Percentiles rank a stretch among this genome's conserved stretches.
These are phyloP conservation scores for Salix dunnii DNA, from an alignment of 345 rosid species.

Conservation along the genomic window DNA sequence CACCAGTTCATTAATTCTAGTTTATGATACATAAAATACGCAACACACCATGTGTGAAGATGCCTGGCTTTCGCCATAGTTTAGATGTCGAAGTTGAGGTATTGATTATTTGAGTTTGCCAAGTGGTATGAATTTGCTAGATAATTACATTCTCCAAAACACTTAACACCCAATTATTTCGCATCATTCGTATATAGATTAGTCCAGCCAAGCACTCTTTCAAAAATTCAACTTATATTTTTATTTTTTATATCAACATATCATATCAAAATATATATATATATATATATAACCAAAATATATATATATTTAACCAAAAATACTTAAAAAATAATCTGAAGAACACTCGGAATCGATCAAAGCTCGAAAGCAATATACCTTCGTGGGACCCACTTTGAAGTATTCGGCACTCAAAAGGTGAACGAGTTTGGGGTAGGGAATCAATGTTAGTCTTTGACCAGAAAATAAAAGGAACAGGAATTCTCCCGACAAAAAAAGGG, in stretches of 20 bases:
- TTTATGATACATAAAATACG: not conserved
- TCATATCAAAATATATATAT: too few species aligned
- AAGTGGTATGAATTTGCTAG: not conserved
- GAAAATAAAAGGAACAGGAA: not conserved
- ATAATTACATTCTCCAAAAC: not conserved
- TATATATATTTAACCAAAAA: too few species aligned
- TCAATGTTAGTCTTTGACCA: not conserved
- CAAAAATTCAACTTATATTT: too few species aligned
- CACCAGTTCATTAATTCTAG: not conserved
- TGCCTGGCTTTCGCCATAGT: not conserved
- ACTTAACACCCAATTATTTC: not conserved
- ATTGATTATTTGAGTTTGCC: not conserved
- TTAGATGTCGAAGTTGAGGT: not conserved
- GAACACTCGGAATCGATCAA: too few species aligned
- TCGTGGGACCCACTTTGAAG: not conserved
- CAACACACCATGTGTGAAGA: not conserved
- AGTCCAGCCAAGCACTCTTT: not conserved
- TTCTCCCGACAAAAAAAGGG: not conserved
- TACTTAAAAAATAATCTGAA: too few species aligned
- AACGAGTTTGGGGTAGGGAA: not conserved
- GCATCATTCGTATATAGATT: not conserved
- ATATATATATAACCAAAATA: too few species aligned
- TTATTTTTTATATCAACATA: too few species aligned
- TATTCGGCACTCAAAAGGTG: not conserved
- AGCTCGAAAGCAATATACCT: too few species aligned